Percentiles rank a stretch among this genome's conserved stretches.
Evolutionary conservation across 2,329 filamentous ascomycete species (phyloP).

Genomic region (Alternaria arborescens): DNA sequence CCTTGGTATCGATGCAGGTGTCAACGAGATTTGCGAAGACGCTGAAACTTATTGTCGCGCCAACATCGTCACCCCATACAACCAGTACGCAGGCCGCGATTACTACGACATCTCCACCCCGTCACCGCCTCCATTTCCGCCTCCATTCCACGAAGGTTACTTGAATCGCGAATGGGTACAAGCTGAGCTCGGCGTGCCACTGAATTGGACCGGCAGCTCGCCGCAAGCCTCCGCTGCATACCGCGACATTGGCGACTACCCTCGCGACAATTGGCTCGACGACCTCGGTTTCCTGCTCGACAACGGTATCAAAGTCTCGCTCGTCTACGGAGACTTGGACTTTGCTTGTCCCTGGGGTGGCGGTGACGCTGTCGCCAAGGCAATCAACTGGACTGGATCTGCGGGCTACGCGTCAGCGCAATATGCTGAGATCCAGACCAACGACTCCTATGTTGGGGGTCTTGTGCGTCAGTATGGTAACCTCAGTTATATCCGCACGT

Average conservation of each 20-base stretch:
- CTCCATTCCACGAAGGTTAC: constrained; percentile 21
- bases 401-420: constrained; percentile 36
- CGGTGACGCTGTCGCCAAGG: constrained; percentile 50
- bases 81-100: constrained; percentile 23
- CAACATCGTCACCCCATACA: constrained; percentile 29
- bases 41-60: constrained; percentile 58
- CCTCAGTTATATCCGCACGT: constrained; percentile 51
- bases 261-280: constrained; percentile 54
- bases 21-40: constrained; percentile 58
- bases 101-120: constrained; percentile 32
- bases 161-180: constrained; percentile 26
- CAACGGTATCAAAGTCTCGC: constrained; percentile 34
- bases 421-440: constrained; percentile 48
- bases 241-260: constrained; percentile 52
- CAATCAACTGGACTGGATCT: constrained; percentile 49
- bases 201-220: constrained; percentile 26
- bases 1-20: constrained; percentile 22
- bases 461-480: constrained; percentile 54
- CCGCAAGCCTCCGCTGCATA: constrained; percentile 31
- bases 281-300: constrained; percentile 62
- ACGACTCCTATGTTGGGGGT: constrained; percentile 51
- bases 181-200: constrained; percentile 18
- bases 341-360: constrained; percentile 47
- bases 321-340: constrained; percentile 42
- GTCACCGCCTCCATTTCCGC: constrained; percentile 36